Evolutionary conservation across 176 grass and related monocot genomes (phyloP).

Genomic region (Oryza glumipatula): DNA sequence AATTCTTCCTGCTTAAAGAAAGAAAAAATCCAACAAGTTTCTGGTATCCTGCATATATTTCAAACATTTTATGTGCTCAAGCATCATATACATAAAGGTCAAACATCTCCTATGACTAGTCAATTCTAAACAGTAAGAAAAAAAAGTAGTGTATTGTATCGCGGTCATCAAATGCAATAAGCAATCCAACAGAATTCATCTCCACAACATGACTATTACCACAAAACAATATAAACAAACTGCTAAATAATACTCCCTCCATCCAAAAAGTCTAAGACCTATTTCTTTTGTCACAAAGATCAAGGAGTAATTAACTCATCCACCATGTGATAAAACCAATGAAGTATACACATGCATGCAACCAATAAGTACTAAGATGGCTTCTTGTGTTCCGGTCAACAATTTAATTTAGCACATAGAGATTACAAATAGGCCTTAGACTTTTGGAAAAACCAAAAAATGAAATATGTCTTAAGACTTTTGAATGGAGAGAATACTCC

Average conservation of each 20-base stretch:
- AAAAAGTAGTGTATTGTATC: background rate
- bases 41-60: background rate
- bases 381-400: too few relatives aligned
- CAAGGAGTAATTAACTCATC: too few relatives aligned
- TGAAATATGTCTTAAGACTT: too few relatives aligned
- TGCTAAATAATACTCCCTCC: background rate
- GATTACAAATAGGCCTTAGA: too few relatives aligned
- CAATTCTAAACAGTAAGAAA: constrained; percentile 4
- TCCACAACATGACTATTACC: constrained; percentile 22
- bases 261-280: too few relatives aligned
- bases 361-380: too few relatives aligned
- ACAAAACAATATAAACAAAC: constrained; percentile 31
- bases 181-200: background rate
- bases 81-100: background rate
- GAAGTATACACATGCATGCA: too few relatives aligned
- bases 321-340: too few relatives aligned
- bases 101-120: background rate
- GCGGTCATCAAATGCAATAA: constrained; percentile 13
- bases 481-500: too few relatives aligned
- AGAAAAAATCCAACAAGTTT: constrained; percentile 11
- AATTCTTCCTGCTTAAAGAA: background rate
- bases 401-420: too few relatives aligned
- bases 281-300: too few relatives aligned
- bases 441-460: too few relatives aligned
- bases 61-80: background rate